These are phyloP conservation scores for Giardia muris DNA, from an alignment of 208 protist genomes.

Conservation along the genomic window DNA sequence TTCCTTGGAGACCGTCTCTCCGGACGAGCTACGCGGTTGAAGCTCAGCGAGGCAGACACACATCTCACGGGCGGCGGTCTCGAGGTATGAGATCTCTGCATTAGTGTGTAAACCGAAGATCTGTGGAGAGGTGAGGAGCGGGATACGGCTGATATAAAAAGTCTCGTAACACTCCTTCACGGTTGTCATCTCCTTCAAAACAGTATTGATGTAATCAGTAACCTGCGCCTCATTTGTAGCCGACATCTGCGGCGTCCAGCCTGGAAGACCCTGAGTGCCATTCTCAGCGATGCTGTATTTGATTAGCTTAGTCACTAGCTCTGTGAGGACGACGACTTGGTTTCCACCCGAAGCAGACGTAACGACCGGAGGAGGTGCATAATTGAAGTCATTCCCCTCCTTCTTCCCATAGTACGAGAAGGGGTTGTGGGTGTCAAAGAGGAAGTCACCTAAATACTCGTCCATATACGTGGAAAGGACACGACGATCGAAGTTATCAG, in stretches of 20 bases:
- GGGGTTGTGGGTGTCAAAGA: slow-evolving; percentile 91
- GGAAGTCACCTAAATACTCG: slow-evolving; percentile 96
- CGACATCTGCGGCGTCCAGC: background rate
- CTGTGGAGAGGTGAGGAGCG: slow-evolving; percentile 73
- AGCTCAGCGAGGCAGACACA: slow-evolving; percentile 78
- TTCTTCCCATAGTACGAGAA: slow-evolving; percentile 75
- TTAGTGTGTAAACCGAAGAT: slow-evolving; percentile 94
- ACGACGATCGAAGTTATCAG: slow-evolving; percentile 82
- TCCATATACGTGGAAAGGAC: slow-evolving; percentile 90
- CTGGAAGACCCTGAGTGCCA: background rate
- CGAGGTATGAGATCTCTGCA: slow-evolving; percentile 88
- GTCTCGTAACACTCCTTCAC: slow-evolving; percentile 52
- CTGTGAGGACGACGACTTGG: background rate
- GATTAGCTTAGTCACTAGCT: background rate
- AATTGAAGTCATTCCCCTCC: slow-evolving; percentile 58
- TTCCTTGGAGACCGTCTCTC: slow-evolving; percentile 61
- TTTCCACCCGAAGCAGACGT: slow-evolving; percentile 46
- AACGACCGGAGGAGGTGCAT: slow-evolving; percentile 62
- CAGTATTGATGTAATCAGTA: background rate
- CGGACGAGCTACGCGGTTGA: slow-evolving; percentile 66
- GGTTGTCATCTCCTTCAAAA: slow-evolving; percentile 26
- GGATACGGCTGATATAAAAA: slow-evolving; percentile 65
- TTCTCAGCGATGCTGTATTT: background rate
- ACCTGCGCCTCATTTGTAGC: background rate
- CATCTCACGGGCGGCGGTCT: slow-evolving; percentile 67